A percentile compares a stretch with the other conserved stretches of the same genome.
phyloP scores from a whole-genome alignment of 148 eudicot genomes.

The Chenopodium berlandieri region DNA sequence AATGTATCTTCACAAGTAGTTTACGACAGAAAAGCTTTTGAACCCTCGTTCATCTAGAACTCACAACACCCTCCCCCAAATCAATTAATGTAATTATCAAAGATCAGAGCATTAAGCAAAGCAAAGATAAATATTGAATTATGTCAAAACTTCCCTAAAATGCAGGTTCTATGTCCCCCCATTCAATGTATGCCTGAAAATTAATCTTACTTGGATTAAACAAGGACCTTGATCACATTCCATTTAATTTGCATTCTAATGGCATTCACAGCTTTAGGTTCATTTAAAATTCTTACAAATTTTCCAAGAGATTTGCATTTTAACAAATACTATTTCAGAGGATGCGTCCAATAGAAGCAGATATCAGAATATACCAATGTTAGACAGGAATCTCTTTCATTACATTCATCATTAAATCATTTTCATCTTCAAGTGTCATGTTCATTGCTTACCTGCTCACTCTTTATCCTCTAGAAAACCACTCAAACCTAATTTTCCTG shows the following conservation, averaged over 20 bases:
- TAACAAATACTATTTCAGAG: not conserved
- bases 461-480: too few species aligned
- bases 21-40: not conserved
- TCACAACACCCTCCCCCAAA: not conserved
- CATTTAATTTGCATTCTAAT: not conserved
- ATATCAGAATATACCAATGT: not conserved
- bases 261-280: not conserved
- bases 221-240: not conserved
- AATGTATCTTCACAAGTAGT: not conserved
- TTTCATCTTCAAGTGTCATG: not conserved
- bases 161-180: not conserved
- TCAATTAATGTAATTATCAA: not conserved
- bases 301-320: not conserved
- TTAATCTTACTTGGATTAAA: not conserved
- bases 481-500: not conserved
- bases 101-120: not conserved
- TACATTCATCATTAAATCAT: not conserved
- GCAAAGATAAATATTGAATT: not conserved
- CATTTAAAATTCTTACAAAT: not conserved
- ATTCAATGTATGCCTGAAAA: not conserved
- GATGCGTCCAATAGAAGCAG: not conserved
- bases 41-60: not conserved
- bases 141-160: not conserved
- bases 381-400: not conserved
- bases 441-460: not conserved